Conservation (phyloP, 495 filamentous ascomycete species). For the Xylaria nigripes region DNA sequence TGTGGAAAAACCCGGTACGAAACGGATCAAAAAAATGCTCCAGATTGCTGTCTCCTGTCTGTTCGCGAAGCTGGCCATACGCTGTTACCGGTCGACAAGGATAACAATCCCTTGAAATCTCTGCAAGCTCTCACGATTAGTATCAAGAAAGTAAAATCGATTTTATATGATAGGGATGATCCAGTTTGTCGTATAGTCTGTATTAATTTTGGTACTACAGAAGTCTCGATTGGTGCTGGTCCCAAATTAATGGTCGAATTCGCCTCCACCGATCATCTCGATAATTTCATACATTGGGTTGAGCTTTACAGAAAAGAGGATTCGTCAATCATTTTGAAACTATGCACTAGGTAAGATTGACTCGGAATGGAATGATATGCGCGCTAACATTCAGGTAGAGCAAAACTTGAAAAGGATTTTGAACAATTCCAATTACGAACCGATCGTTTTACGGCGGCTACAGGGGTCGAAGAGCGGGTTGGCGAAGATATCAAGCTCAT, state of each 20-base stretch:
- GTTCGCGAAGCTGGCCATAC: constrained; percentile 10
- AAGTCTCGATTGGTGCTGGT: constrained; percentile 4
- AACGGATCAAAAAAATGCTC: background rate
- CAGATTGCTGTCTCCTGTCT: constrained; percentile 15
- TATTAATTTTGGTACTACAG: background rate
- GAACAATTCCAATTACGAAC: constrained; percentile 5
- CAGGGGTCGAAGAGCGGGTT: background rate
- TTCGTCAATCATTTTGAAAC: background rate
- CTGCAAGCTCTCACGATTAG: constrained; percentile 16
- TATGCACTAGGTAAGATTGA: constrained; percentile 9
- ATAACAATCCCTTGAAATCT: constrained; percentile 4
- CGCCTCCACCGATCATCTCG: constrained; percentile 2
- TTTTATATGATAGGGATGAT: background rate
- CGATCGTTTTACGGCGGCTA: background rate
- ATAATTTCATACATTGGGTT: constrained; percentile 17
- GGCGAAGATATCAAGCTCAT: constrained; percentile 20
- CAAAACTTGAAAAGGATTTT: constrained; percentile 13
- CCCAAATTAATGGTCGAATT: constrained; percentile 19
- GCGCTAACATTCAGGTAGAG: constrained; percentile 12
- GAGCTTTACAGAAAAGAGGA: background rate
- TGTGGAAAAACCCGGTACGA: constrained; percentile 19
- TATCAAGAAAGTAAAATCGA: background rate
- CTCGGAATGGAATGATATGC: background rate
- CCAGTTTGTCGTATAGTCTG: constrained; percentile 4
- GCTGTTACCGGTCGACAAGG: constrained; percentile 11